Evolutionary conservation across 345 rosid genomes (phyloP).

Genomic region (Corchorus capsularis): DNA sequence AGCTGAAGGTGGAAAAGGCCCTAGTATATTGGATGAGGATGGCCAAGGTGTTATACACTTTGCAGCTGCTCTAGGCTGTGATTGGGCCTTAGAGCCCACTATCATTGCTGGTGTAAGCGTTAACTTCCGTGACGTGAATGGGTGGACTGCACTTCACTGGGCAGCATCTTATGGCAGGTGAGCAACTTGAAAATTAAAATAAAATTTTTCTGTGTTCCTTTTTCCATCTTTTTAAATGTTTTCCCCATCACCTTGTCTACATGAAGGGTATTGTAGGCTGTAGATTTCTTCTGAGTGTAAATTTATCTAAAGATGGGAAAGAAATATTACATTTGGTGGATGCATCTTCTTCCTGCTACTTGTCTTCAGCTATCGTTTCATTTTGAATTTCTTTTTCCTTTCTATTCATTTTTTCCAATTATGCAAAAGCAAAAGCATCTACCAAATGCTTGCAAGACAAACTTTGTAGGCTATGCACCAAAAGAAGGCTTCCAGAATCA

Average conservation of each 20-base stretch:
- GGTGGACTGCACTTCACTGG: slow-evolving; percentile 99
- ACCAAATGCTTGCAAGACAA: background rate
- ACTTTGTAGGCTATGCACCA: background rate
- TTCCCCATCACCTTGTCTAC: background rate
- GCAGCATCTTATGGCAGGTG: slow-evolving; percentile 91
- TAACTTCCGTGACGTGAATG: slow-evolving; percentile 84
- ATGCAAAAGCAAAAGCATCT: background rate
- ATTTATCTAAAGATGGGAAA: slow-evolving; percentile 5
- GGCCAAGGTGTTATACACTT: slow-evolving; percentile 91
- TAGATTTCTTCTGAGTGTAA: background rate
- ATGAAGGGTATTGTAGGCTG: background rate
- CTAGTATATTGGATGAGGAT: slow-evolving; percentile 57
- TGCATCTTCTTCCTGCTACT: too few species aligned
- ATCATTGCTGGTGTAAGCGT: slow-evolving; percentile 73
- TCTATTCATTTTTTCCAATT: background rate
- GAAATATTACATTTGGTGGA: background rate
- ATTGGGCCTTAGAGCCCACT: slow-evolving; percentile 82
- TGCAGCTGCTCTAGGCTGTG: slow-evolving; percentile 84
- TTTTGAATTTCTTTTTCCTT: background rate
- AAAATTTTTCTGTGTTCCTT: background rate
- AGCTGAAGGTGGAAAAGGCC: slow-evolving; percentile 78
- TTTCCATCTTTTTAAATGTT: background rate
- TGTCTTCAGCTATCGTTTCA: background rate
- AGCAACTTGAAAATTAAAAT: slow-evolving; percentile 30
- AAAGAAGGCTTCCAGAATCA: background rate